Evolutionary conservation across 1,284 basidiomycete genomes (phyloP).

Genomic region (Apiotrichum sp.): DNA sequence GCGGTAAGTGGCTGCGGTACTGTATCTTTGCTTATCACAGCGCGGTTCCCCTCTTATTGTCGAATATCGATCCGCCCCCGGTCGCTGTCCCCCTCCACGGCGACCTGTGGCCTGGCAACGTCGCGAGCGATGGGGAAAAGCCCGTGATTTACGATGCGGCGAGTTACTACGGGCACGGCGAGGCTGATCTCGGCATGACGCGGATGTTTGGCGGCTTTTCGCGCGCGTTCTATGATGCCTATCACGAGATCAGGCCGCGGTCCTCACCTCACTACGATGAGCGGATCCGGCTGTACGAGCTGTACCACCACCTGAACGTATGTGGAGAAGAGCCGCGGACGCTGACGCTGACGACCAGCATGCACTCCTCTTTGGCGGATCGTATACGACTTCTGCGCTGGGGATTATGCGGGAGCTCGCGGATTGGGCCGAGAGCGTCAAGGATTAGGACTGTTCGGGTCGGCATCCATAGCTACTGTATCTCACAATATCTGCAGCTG

Average conservation of each 20-base stretch:
- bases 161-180: constrained; percentile 76
- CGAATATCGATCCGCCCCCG: constrained; percentile 53
- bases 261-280: constrained; percentile 67
- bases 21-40: constrained; percentile 47
- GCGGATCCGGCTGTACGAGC: constrained; percentile 67
- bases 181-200: constrained; percentile 77
- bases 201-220: constrained; percentile 79
- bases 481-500: too few relatives aligned
- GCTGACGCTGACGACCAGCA: constrained; percentile 25
- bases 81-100: constrained; percentile 75
- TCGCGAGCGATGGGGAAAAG: constrained; percentile 52
- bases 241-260: constrained; percentile 64
- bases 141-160: constrained; percentile 75
- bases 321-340: constrained; percentile 1
- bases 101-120: constrained; percentile 63
- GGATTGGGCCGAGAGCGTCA: constrained; percentile 27
- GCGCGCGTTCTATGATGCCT: constrained; percentile 62
- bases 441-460: too few relatives aligned
- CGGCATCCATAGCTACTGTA: too few relatives aligned
- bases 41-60: constrained; percentile 67
- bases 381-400: constrained; percentile 31
- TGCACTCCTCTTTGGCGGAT: constrained; percentile 42
- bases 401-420: constrained; percentile 36
- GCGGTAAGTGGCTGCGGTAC: constrained; percentile 52
- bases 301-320: constrained; percentile 78